Evolutionary conservation across 2,329 filamentous ascomycete genomes (phyloP).

Genomic region (Neofusicoccum sp.): DNA sequence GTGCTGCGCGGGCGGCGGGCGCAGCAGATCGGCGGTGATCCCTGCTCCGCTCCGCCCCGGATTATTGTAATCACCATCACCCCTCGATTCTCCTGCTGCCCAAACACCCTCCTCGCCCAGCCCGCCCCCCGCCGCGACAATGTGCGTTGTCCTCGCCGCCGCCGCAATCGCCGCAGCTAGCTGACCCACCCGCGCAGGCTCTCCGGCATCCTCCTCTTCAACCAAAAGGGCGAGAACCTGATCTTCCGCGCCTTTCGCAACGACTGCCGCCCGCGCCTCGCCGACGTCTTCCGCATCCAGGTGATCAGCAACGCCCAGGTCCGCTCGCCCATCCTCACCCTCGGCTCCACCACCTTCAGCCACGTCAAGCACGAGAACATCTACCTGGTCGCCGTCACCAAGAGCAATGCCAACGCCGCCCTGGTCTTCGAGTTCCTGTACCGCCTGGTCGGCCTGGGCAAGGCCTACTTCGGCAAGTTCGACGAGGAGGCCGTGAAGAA

Average conservation of each 20-base stretch:
- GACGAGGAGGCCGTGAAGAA: constrained; percentile 99
- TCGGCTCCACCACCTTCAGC: constrained; percentile 97
- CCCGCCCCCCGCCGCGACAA: constrained; percentile 7
- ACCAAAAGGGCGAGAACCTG: constrained; percentile 99
- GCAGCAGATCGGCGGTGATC: constrained; percentile 14
- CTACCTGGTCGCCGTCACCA: constrained; percentile 94
- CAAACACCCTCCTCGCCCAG: neutral
- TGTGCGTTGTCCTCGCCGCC: constrained; percentile 11
- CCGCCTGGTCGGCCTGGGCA: constrained; percentile 83
- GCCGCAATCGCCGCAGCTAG: constrained; percentile 5
- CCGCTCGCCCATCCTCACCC: constrained; percentile 92
- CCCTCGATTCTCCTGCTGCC: constrained; percentile 16
- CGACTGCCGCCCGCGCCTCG: constrained; percentile 94
- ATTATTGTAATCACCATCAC: constrained; percentile 19
- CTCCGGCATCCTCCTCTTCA: constrained; percentile 96
- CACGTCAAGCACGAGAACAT: constrained; percentile 99
- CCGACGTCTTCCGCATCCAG: constrained; percentile 99
- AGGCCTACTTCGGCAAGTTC: constrained; percentile 98
- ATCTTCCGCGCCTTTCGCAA: constrained; percentile 99
- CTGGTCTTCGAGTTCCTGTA: constrained; percentile 98
- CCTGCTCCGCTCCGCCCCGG: constrained; percentile 20
- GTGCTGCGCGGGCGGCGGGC: constrained; percentile 4
- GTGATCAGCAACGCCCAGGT: constrained; percentile 98
- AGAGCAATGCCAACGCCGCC: constrained; percentile 98
- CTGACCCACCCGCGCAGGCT: constrained; percentile 65